A percentile compares a stretch with the other conserved stretches of the same genome.
These are phyloP conservation scores for Thielaviopsis musarum DNA, from an alignment of 2,329 filamentous ascomycete species.

Conservation along the genomic window DNA sequence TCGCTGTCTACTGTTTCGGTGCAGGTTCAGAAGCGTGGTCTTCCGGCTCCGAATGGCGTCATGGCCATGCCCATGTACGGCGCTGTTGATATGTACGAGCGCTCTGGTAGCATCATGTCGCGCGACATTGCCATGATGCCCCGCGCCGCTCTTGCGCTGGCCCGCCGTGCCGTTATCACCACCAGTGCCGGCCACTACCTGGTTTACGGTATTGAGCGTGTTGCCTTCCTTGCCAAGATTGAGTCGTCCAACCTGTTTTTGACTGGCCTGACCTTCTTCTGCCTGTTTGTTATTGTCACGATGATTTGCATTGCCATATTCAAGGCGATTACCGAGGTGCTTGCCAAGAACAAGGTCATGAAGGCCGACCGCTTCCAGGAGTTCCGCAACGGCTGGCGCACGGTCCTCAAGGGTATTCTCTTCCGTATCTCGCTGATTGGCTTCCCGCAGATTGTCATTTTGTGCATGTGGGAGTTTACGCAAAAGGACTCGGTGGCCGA, in stretches of 20 bases:
- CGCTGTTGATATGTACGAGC: constrained; percentile 26
- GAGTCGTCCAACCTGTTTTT: constrained; percentile 88
- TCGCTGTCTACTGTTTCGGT: constrained; percentile 61
- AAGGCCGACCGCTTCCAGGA: constrained; percentile 75
- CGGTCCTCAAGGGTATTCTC: constrained; percentile 81
- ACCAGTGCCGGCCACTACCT: constrained; percentile 38
- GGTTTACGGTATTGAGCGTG: constrained; percentile 73
- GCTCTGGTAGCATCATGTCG: constrained; percentile 25
- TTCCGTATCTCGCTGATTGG: constrained; percentile 83
- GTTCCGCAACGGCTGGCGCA: constrained; percentile 88
- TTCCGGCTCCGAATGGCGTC: constrained; percentile 17
- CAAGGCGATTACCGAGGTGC: constrained; percentile 65
- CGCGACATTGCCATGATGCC: constrained; percentile 38
- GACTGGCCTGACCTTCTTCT: constrained; percentile 79
- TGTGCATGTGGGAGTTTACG: constrained; percentile 90
- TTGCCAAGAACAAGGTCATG: constrained; percentile 60
- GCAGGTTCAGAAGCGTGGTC: constrained; percentile 53
- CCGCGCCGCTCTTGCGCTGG: constrained; percentile 24
- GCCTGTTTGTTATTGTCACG: constrained; percentile 63
- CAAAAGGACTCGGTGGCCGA: constrained; percentile 70
- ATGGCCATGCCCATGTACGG: constrained; percentile 2
- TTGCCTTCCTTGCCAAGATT: constrained; percentile 70
- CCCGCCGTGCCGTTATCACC: constrained; percentile 38
- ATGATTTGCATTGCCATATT: constrained; percentile 57
- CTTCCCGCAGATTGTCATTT: constrained; percentile 76